Conservation (phyloP, 441 rosid genomes). For the Adansonia rubrostipa region DNA sequence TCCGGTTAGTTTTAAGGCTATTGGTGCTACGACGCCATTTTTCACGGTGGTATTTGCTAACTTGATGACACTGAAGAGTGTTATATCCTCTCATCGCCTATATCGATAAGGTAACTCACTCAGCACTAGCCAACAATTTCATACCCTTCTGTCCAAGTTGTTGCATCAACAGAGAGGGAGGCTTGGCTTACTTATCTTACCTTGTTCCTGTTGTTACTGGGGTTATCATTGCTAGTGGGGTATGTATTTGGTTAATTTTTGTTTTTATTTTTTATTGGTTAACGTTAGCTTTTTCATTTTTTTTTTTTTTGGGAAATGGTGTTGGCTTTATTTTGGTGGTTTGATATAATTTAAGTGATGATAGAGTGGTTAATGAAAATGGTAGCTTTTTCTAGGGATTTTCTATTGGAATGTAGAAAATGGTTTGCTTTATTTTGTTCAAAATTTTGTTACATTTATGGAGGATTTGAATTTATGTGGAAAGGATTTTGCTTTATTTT, state of each 20-base stretch:
- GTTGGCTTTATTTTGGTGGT: background rate
- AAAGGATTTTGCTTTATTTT: background rate
- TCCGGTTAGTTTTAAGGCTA: slow-evolving; percentile 86
- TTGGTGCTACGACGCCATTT: slow-evolving; percentile 95
- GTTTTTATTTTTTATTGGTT: background rate
- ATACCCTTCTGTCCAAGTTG: no score
- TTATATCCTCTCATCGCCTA: no score
- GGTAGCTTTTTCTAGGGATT: background rate
- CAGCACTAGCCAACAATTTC: no score
- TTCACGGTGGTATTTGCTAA: slow-evolving; percentile 92
- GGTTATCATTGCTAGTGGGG: slow-evolving; percentile 91
- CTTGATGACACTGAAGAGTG: slow-evolving; percentile 60
- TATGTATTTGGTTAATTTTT: slow-evolving; percentile 30
- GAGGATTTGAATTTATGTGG: background rate
- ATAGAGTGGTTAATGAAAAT: background rate
- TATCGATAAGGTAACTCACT: no score
- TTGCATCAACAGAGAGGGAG: slow-evolving; percentile 42
- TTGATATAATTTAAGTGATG: background rate
- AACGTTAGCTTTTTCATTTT: background rate
- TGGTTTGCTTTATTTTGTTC: slow-evolving; percentile 1
- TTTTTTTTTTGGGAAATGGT: background rate
- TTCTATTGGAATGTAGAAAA: background rate
- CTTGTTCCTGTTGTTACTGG: slow-evolving; percentile 89
- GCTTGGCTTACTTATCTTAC: slow-evolving; percentile 91
- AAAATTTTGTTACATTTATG: background rate